Evolutionary conservation across 768 basidiomycete species (phyloP), one percentile per base, ranked within the genome.

Genomic region (Cubamyces lactineus): DNA sequence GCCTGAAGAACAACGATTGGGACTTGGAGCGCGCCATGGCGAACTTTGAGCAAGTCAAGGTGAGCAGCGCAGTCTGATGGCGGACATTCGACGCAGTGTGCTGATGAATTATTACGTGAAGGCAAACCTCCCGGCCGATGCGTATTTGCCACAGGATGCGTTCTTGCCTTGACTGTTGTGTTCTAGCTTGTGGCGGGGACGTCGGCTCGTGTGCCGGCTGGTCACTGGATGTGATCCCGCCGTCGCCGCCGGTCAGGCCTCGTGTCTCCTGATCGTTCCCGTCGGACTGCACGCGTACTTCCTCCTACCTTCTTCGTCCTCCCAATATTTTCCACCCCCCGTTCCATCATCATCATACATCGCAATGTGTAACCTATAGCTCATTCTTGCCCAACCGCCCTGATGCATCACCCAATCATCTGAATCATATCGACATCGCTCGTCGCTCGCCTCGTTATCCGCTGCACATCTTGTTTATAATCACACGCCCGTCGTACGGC

Each of bases 21-120:
- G 85, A 95, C 71, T 68, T 91, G 53, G 86, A 86, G 47, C 80
- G 82, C 61, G 97, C 97, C 0, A 70, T 94, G 24, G 81, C 82
- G 52, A 96, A 96, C 70, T 98, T 94, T 74, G 86, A 94, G 70
- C 82, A 91, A 72, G 90, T 98, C 69, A 91, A 91, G 84, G 91
- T 91, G 65, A 60, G 86, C 77, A 23, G 17, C 9, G 30, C 30
- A 15, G 30, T 39, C 30, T 54, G 52, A 41, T 60, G 63, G 49
- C 45, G 15, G 15, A 42, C 39, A 54, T 23, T 54, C 42, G 50
- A 55, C 7, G 59, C 52, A 34, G 53, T 24, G 58, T 23, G 47
- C 48, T 63, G 53, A 62, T 69, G 74, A 67, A 76, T 70, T 65
- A 73, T 65, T 64, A 62, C 19, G 59, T 63, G 57, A 62, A 61